These are phyloP conservation scores for Chionographis japonica DNA, from an alignment of 106 monocot species.

Conservation along the genomic window DNA sequence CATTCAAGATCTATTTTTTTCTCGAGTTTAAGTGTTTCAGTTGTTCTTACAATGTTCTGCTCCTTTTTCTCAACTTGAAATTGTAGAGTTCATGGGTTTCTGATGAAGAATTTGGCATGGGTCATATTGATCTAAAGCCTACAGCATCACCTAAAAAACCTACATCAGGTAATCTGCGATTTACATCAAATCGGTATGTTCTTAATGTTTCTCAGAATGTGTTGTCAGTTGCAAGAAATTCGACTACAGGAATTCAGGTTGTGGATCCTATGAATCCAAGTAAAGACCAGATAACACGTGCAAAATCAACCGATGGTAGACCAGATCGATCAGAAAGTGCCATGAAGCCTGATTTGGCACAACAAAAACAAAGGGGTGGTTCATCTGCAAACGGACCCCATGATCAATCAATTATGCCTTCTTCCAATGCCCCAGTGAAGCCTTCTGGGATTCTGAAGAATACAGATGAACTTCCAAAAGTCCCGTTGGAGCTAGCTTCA, in stretches of 20 bases:
- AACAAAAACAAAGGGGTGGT: constrained; percentile 29
- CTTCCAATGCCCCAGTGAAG: constrained; percentile 15
- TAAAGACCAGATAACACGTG: constrained; percentile 47
- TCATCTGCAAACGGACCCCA: constrained; percentile 32
- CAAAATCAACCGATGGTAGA: constrained; percentile 54
- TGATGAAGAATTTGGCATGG: constrained; percentile 97
- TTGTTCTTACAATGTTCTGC: constrained; percentile 2
- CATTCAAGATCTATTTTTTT: neutral
- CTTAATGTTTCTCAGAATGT: constrained; percentile 16
- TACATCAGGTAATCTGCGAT: constrained; percentile 20
- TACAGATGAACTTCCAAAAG: constrained; percentile 42
- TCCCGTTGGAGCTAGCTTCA: constrained; percentile 22
- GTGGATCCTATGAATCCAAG: constrained; percentile 17
- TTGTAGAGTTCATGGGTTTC: constrained; percentile 87
- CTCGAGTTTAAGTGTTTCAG: neutral
- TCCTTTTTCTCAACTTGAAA: neutral
- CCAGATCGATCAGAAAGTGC: constrained; percentile 49
- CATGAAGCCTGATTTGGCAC: constrained; percentile 32
- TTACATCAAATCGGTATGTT: constrained; percentile 20
- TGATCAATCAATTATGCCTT: constrained; percentile 3
- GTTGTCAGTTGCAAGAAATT: constrained; percentile 19
- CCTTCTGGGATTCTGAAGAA: constrained; percentile 29
- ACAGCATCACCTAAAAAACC: constrained; percentile 46
- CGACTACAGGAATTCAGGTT: constrained; percentile 23
- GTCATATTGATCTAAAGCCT: constrained; percentile 67